Base-by-base conservation (phyloP, 352 stramenopile species). In the Globisporangium nunn region DNA sequence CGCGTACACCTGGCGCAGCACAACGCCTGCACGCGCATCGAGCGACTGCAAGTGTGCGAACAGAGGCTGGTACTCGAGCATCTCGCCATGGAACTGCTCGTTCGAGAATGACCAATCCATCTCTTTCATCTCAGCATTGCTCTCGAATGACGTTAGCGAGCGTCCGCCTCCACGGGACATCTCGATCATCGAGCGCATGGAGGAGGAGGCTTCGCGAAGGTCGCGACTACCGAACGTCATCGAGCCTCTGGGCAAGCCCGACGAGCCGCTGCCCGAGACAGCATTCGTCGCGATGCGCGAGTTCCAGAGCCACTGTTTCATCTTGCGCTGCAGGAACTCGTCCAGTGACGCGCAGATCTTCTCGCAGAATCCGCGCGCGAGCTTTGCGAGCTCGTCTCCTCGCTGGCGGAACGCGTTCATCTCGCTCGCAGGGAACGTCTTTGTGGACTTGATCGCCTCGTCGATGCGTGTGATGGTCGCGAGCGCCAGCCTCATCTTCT, bases 91-190 rank as follows among this genome's bases (percentile, higher is more conserved):
- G 23, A 88, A 75, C 17, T 49, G 60, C n/a, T 87, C 74, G 46
- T 80, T 87, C 6, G 66, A 72, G 61, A 91, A 85, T 5, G 56
- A 63, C 78, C 78, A 91, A 52, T 91, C 76, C 66, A 87, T 78
- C 14, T 90, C 68, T 12, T 67, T 64, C 30, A 53, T 55, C 2
- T 66, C 59, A 3, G 63, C 57, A 17, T 64, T 67, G 17, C 51
- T 50, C 52, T 78, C 67, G 45, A 72, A 76, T 15, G 73, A 77
- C 29, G 68, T 72, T 48, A 72, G 62, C 6, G 70, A 59, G 41
- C 71, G 69, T 30, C 68, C 67, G 17, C 49, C 41, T 50, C 71
- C 59, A 0, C 68, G 60, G 2, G 68, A 74, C n/a, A 57, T 49
- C 44, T 64, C 63, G 6, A 63, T 62, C 40, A 54, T 39, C 1